Conservation (phyloP, 306 rosid species). For the Myrica gale region DNA sequence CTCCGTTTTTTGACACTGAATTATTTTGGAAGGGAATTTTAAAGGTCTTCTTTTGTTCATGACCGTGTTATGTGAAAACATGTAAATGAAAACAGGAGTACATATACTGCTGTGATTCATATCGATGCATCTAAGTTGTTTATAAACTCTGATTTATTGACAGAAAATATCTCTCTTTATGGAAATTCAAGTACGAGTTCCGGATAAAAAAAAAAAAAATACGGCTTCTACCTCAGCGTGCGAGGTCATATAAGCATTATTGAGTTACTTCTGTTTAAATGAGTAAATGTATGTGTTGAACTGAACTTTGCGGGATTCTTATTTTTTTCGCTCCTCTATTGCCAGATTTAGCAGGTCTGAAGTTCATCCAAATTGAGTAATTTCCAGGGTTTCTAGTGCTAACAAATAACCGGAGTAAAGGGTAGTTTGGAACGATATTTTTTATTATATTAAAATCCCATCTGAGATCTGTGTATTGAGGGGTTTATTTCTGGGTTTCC, state of each 20-base stretch:
- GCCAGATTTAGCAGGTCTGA: neutral
- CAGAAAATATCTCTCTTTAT: neutral
- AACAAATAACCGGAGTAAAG: neutral
- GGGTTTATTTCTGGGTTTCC: neutral
- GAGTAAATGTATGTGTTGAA: neutral
- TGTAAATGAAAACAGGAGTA: neutral
- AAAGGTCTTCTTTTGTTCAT: neutral
- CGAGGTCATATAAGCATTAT: neutral
- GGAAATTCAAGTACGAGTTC: neutral
- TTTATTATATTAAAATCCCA: neutral
- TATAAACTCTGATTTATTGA: neutral
- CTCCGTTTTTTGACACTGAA: neutral
- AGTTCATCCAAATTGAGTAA: neutral
- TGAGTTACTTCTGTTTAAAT: neutral
- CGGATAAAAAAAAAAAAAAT: neutral
- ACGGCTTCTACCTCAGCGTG: neutral
- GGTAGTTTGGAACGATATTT: neutral
- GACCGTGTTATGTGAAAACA: neutral
- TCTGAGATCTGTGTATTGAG: conserved; percentile 1
- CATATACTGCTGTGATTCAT: neutral
- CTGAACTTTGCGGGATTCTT: neutral
- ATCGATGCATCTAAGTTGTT: neutral
- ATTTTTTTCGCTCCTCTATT: neutral
- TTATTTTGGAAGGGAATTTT: neutral
- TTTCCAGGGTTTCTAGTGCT: neutral